Percentiles rank a stretch among this genome's conserved stretches.
phyloP scores from a whole-genome alignment of 495 filamentous ascomycete genomes.

The Penicillium pulvis region DNA sequence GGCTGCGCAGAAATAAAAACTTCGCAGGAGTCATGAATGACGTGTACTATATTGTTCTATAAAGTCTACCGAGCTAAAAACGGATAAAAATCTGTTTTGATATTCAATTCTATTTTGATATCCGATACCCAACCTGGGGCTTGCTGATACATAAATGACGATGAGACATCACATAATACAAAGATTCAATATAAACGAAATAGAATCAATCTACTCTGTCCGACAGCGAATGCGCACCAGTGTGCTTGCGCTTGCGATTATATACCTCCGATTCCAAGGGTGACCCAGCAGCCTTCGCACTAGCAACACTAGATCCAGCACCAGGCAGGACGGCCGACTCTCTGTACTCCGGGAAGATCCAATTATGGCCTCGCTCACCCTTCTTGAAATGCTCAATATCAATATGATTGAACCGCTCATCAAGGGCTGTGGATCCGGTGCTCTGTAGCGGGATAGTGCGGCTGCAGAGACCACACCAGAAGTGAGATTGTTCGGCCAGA shows the following conservation, averaged over 20 bases:
- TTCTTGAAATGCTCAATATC: conserved; percentile 71
- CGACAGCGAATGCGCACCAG: conserved; percentile 2
- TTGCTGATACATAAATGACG: background rate
- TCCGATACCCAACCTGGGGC: background rate
- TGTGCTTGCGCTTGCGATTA: conserved; percentile 33
- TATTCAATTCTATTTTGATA: background rate
- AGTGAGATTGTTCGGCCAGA: conserved; percentile 64
- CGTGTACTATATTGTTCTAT: conserved; percentile 22
- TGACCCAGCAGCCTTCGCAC: background rate
- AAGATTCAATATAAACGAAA: background rate
- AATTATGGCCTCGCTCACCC: conserved; percentile 49
- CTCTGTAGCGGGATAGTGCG: conserved; percentile 57
- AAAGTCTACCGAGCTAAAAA: background rate
- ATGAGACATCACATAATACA: background rate
- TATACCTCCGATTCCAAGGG: conserved; percentile 4
- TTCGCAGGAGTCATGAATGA: background rate
- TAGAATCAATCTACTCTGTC: conserved; percentile 5
- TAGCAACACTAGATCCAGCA: background rate
- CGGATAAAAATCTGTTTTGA: background rate
- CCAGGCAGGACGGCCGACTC: background rate
- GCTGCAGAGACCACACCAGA: conserved; percentile 91
- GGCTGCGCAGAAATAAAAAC: conserved; percentile 28
- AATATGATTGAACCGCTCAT: conserved; percentile 86
- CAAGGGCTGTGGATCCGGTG: conserved; percentile 60
- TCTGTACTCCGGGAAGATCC: conserved; percentile 34